These are phyloP conservation scores for Nannochloropsis oceanica DNA, from an alignment of 108 stramenopile genomes.

Conservation along the genomic window DNA sequence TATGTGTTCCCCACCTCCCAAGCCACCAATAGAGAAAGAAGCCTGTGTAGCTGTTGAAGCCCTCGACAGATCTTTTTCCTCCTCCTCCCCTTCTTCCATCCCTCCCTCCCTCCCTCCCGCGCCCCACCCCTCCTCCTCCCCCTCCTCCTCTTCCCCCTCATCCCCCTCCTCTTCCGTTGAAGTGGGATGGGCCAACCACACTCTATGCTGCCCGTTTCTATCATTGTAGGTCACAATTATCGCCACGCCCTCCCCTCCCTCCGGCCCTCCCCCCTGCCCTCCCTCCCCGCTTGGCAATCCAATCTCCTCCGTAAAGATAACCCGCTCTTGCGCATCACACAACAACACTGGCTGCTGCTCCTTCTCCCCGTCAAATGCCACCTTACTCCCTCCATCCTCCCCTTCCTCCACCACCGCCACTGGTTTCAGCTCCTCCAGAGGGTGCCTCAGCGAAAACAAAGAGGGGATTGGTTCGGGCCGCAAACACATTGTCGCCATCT, in stretches of 20 bases:
- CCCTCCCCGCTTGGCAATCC: not conserved
- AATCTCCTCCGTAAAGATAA: not conserved
- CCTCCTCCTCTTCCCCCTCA: not conserved
- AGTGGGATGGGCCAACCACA: not conserved
- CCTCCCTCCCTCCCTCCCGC: not conserved
- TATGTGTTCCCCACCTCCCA: too few relatives aligned
- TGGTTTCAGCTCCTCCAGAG: conserved; percentile 25
- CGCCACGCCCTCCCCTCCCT: not conserved
- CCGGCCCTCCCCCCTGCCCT: not conserved
- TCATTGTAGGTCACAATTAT: not conserved
- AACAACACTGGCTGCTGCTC: not conserved
- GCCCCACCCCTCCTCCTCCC: not conserved
- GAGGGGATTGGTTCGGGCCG: conserved; percentile 2
- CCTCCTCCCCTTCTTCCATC: too few relatives aligned
- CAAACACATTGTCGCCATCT: not conserved
- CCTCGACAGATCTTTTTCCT: too few relatives aligned
- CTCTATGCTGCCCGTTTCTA: not conserved
- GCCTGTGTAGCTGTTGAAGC: too few relatives aligned
- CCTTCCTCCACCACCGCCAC: conserved; percentile 8
- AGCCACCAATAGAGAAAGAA: too few relatives aligned
- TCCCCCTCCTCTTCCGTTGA: not conserved
- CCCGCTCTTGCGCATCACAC: not conserved
- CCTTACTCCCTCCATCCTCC: not conserved
- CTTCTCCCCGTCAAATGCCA: not conserved
- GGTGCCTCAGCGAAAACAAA: conserved; percentile 24